phyloP scores from a whole-genome alignment of 305 asterid genomes.

The Fraxinus sp. region DNA sequence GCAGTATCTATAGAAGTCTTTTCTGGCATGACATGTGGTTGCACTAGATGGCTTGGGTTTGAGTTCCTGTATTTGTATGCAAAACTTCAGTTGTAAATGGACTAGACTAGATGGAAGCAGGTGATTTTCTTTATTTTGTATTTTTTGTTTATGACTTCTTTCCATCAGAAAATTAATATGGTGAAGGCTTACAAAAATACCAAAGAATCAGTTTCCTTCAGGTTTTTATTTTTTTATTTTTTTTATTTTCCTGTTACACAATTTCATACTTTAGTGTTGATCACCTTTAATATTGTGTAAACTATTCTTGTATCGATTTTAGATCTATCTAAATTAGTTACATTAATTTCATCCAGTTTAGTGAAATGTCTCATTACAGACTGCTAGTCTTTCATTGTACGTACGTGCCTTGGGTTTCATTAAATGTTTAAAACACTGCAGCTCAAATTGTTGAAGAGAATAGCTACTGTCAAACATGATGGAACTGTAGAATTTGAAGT shows the following conservation, averaged over 20 bases:
- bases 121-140: background rate
- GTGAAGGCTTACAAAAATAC: background rate
- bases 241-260: background rate
- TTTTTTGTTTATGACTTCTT: background rate
- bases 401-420: constrained; percentile 21
- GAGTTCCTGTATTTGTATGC: background rate
- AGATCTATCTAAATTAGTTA: constrained; percentile 2
- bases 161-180: background rate
- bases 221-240: too few species aligned
- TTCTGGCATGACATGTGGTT: background rate
- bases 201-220: background rate
- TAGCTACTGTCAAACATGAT: constrained; percentile 84
- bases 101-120: constrained; percentile 1
- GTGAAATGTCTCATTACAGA: constrained; percentile 9
- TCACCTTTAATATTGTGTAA: background rate
- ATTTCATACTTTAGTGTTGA: background rate
- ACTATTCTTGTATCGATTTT: constrained; percentile 7
- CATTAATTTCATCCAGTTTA: constrained; percentile 11
- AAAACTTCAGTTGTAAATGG: constrained; percentile 1
- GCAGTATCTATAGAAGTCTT: background rate
- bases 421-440: constrained; percentile 66
- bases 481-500: constrained; percentile 96
- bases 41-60: constrained; percentile 4
- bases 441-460: constrained; percentile 89
- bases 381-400: background rate